Evolutionary conservation across 2,329 filamentous ascomycete species (phyloP).

Genomic region (Xylariaceae sp.): DNA sequence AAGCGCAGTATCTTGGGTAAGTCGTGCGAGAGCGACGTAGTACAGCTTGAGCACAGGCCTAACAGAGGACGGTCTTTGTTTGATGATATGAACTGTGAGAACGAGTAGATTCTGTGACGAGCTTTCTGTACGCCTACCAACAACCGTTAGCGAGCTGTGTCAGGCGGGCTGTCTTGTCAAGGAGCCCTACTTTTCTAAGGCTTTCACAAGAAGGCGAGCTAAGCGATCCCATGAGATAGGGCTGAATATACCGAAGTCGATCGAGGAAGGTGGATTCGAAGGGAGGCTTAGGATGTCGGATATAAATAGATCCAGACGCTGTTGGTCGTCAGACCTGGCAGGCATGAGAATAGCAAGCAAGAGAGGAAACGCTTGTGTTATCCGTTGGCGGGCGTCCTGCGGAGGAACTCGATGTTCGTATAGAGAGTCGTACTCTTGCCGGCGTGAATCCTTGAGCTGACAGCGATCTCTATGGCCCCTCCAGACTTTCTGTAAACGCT

Average conservation of each 20-base stretch:
- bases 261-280: neutral
- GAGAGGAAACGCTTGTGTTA: constrained; percentile 51
- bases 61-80: constrained; percentile 38
- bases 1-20: constrained; percentile 40
- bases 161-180: neutral
- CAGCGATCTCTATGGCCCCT: constrained; percentile 73
- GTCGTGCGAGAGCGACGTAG: constrained; percentile 48
- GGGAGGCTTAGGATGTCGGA: constrained; percentile 44
- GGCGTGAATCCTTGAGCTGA: constrained; percentile 61
- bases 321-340: constrained; percentile 52
- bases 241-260: constrained; percentile 29
- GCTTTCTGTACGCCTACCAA: constrained; percentile 30
- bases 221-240: constrained; percentile 33
- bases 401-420: constrained; percentile 35
- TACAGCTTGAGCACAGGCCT: constrained; percentile 42
- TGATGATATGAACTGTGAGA: constrained; percentile 44
- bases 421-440: constrained; percentile 29
- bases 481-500: constrained; percentile 80
- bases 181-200: constrained; percentile 37
- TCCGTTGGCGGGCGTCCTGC: constrained; percentile 36
- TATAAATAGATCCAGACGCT: constrained; percentile 53
- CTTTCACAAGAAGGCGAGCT: constrained; percentile 35
- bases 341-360: constrained; percentile 58
- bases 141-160: constrained; percentile 17
- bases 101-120: constrained; percentile 43